A percentile compares a stretch with the other conserved stretches of the same genome.
Evolutionary conservation across 306 rosid genomes (phyloP).

Genomic region (Myrica gale): DNA sequence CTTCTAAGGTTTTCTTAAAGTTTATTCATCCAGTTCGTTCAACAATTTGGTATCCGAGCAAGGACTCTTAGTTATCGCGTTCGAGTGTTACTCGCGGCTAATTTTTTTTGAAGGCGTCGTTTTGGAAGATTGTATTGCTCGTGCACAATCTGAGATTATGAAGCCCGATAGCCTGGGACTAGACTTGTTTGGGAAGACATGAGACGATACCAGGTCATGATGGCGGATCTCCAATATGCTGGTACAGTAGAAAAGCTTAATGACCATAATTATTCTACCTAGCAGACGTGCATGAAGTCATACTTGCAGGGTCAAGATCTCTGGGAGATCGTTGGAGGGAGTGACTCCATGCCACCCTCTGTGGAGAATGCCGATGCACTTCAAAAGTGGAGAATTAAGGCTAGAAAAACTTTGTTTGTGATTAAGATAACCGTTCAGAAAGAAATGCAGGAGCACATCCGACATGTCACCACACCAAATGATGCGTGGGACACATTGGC

Average conservation of each 20-base stretch:
- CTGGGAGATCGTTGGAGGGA: neutral
- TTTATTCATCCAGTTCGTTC: too few relatives aligned
- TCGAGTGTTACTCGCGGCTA: too few relatives aligned
- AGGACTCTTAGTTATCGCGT: too few relatives aligned
- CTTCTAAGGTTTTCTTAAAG: too few relatives aligned
- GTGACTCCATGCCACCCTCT: neutral
- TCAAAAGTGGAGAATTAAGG: neutral
- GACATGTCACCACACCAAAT: too few relatives aligned
- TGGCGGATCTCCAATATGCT: neutral
- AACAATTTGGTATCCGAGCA: too few relatives aligned
- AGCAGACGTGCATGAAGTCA: slow-evolving; percentile 10
- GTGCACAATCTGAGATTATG: too few relatives aligned
- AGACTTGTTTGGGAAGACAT: too few relatives aligned
- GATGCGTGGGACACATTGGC: too few relatives aligned
- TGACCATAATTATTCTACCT: neutral
- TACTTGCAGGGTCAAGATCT: slow-evolving; percentile 17
- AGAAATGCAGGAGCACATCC: neutral
- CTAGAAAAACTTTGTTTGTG: neutral
- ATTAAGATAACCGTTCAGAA: neutral
- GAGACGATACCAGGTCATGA: neutral
- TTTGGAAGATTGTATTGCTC: too few relatives aligned
- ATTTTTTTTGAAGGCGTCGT: too few relatives aligned
- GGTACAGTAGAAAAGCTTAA: slow-evolving; percentile 3
- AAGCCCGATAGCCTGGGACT: too few relatives aligned
- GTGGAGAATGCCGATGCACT: neutral